A percentile compares a stretch with the other conserved stretches of the same genome.
phyloP scores from a whole-genome alignment of 768 basidiomycete genomes.

The Clavulina sp. region DNA sequence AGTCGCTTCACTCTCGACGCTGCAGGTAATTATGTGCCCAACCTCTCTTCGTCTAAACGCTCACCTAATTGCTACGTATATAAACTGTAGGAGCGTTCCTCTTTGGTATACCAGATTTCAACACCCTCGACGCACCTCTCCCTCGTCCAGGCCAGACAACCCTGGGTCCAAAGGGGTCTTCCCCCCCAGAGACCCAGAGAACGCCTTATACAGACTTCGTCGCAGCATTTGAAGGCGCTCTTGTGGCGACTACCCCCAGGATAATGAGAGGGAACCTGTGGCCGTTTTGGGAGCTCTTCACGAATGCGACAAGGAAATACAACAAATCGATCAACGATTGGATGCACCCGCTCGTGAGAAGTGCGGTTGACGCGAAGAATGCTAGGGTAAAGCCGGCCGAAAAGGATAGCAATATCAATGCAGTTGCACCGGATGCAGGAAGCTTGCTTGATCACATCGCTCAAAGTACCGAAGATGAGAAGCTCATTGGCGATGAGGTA shows the following conservation, averaged over 20 bases:
- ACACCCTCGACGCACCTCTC: slow-evolving; percentile 5
- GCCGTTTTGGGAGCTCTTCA: slow-evolving; percentile 5
- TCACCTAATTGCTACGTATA: no score
- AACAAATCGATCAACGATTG: slow-evolving; percentile 4
- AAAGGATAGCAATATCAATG: not conserved
- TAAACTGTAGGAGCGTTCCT: no score
- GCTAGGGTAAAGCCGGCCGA: not conserved
- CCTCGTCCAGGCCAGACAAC: not conserved
- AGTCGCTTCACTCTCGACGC: slow-evolving; percentile 8
- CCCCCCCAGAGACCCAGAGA: not conserved
- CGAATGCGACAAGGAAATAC: not conserved
- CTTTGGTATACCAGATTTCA: not conserved
- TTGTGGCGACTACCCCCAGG: not conserved
- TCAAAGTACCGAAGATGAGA: not conserved
- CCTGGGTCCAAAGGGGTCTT: not conserved
- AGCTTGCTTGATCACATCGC: not conserved
- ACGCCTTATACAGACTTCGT: slow-evolving; percentile 3
- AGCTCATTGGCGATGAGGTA: slow-evolving; percentile 1
- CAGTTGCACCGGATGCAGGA: not conserved
- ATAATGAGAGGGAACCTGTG: not conserved
- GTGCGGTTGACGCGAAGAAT: not conserved
- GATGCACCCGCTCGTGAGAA: not conserved
- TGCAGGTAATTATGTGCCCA: no score
- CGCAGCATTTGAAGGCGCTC: slow-evolving; percentile 5
- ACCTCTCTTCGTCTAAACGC: no score